Evolutionary conservation across 2,329 filamentous ascomycete genomes (phyloP).

Genomic region (Ophiostoma angusticollis): DNA sequence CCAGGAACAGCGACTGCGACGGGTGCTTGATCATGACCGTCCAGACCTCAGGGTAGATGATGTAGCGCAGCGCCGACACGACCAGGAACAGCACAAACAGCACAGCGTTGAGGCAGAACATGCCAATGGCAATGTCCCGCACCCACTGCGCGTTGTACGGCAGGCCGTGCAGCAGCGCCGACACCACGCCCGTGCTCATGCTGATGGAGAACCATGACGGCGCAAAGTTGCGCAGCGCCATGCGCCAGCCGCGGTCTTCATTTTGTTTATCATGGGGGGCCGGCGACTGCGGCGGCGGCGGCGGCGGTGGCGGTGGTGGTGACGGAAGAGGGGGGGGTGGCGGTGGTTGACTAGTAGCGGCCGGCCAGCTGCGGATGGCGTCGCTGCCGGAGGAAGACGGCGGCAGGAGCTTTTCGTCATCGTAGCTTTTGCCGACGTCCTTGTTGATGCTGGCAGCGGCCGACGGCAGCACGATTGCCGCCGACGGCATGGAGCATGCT

Average conservation of each 20-base stretch:
- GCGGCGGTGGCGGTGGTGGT: too few species aligned
- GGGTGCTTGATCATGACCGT: slow-evolving; percentile 47
- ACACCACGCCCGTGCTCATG: slow-evolving; percentile 55
- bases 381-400: too few species aligned
- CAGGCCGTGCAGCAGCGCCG: slow-evolving; percentile 42
- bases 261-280: too few species aligned
- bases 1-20: slow-evolving; percentile 49
- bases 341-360: too few species aligned
- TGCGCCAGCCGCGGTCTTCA: slow-evolving; percentile 19
- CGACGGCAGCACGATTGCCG: neutral
- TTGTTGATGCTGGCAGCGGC: slow-evolving; percentile 5
- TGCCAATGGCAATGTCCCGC: slow-evolving; percentile 37
- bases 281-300: too few species aligned
- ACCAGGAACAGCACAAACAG: slow-evolving; percentile 39
- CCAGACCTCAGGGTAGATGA: slow-evolving; percentile 49
- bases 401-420: too few species aligned
- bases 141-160: slow-evolving; percentile 43
- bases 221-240: slow-evolving; percentile 30
- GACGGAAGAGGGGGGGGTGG: too few species aligned
- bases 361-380: too few species aligned
- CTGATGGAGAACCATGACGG: slow-evolving; percentile 39
- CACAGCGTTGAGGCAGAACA: slow-evolving; percentile 43
- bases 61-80: slow-evolving; percentile 43
- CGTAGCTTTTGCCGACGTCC: too few species aligned
- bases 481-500: too few species aligned